These are phyloP conservation scores for Zygnema cylindricum DNA, from an alignment of 139 green algal species.

Conservation along the genomic window DNA sequence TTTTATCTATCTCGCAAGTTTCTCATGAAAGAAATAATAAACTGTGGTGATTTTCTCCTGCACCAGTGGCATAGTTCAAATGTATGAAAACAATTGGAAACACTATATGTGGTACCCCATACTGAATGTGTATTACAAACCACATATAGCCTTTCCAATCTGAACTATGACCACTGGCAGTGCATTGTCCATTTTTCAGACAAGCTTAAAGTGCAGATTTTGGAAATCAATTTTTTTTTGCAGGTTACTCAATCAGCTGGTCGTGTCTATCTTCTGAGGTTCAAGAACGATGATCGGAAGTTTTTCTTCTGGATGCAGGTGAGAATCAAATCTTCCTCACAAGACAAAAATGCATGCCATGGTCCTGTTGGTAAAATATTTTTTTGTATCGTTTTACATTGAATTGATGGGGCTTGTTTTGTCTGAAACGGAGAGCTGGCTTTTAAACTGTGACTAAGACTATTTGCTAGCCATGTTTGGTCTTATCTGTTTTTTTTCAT, in stretches of 20 bases:
- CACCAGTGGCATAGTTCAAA: too few relatives aligned
- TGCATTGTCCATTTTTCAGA: not conserved
- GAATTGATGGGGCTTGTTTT: too few relatives aligned
- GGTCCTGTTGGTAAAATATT: too few relatives aligned
- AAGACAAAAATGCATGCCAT: too few relatives aligned
- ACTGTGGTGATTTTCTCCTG: not conserved
- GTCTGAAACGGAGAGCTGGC: too few relatives aligned
- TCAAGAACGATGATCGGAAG: constrained; percentile 67
- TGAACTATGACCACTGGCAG: not conserved
- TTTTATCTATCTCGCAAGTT: not conserved
- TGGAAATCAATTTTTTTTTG: not conserved
- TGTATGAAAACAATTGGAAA: too few relatives aligned
- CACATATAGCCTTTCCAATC: not conserved
- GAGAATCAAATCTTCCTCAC: too few relatives aligned
- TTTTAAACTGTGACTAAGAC: too few relatives aligned
- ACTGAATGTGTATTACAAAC: not conserved
- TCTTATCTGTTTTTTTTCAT: too few relatives aligned
- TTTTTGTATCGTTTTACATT: too few relatives aligned
- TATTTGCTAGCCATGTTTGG: too few relatives aligned
- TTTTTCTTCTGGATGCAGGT: constrained; percentile 73
- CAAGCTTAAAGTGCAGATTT: not conserved
- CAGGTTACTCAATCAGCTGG: constrained; percentile 42
- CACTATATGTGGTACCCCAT: not conserved
- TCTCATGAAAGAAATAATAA: not conserved
- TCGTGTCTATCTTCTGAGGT: constrained; percentile 69